Evolutionary conservation across 1,139 yeast species (phyloP).

Genomic region (Sugiyamaella paludigena): DNA sequence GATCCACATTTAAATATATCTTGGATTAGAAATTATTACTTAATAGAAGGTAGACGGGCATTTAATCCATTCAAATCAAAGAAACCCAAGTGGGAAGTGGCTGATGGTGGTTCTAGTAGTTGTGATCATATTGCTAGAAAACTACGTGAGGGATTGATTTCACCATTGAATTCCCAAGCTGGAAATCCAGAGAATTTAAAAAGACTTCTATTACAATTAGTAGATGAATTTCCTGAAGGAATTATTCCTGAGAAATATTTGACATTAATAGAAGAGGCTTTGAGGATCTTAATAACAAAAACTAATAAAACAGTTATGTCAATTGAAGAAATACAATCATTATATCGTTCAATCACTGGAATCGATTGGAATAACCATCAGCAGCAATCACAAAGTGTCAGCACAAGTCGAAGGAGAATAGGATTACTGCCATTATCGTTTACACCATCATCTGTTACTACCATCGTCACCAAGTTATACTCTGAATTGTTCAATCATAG

Average conservation of each 20-base stretch:
- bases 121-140: slow-evolving; percentile 9
- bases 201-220: slow-evolving; percentile 3
- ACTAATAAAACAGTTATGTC: background rate
- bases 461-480: slow-evolving; percentile 10
- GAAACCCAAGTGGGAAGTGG: slow-evolving; percentile 2
- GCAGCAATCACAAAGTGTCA: background rate
- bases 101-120: background rate
- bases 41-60: background rate
- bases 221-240: background rate
- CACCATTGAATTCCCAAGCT: background rate
- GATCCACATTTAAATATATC: too few relatives aligned
- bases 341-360: slow-evolving; percentile 6
- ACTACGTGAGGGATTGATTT: slow-evolving; percentile 4
- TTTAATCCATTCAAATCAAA: slow-evolving; percentile 5
- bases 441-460: slow-evolving; percentile 1
- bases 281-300: background rate
- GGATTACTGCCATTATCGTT: slow-evolving; percentile 3
- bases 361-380: background rate
- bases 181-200: background rate
- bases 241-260: slow-evolving; percentile 1
- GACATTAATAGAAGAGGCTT: slow-evolving; percentile 10
- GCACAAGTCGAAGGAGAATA: background rate
- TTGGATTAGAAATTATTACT: too few relatives aligned
- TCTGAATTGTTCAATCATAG: slow-evolving; percentile 7
- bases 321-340: slow-evolving; percentile 4